Conservation (phyloP, 148 eudicot species). For the Persicaria maculosa region DNA sequence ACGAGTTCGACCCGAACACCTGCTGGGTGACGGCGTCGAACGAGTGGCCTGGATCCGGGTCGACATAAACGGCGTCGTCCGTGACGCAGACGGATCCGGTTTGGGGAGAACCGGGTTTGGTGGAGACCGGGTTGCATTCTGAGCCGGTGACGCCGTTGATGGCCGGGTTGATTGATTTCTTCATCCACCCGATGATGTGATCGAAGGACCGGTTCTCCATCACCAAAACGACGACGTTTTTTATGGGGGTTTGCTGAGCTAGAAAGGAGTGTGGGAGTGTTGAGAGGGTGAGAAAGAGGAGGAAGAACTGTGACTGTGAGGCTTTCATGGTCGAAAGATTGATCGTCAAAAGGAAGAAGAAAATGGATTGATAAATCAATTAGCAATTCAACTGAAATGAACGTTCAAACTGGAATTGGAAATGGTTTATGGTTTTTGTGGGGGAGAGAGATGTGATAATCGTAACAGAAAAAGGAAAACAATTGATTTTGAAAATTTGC, state of each 20-base stretch:
- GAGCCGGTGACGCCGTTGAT: conserved; percentile 73
- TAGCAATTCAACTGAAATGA: no score
- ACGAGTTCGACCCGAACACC: conserved; percentile 50
- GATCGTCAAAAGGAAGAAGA: background rate
- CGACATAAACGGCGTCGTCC: conserved; percentile 68
- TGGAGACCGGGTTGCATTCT: conserved; percentile 65
- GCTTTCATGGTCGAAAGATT: background rate
- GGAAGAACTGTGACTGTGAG: background rate
- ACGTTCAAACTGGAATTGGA: no score
- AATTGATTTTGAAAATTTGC: no score
- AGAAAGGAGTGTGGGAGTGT: background rate
- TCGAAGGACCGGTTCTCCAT: conserved; percentile 92
- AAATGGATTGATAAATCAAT: no score
- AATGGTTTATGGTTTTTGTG: no score
- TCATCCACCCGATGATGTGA: conserved; percentile 97
- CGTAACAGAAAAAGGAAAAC: no score
- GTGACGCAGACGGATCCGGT: conserved; percentile 42
- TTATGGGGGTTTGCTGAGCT: conserved; percentile 43
- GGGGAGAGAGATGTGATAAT: no score
- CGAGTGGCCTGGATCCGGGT: conserved; percentile 89
- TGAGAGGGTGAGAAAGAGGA: background rate
- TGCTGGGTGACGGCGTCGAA: conserved; percentile 70
- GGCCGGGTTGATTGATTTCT: conserved; percentile 52
- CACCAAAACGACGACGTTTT: conserved; percentile 70
- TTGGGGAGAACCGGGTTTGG: conserved; percentile 16